Base-by-base conservation (phyloP, 2,329 filamentous ascomycete species). In the Cryphonectria radicalis region DNA sequence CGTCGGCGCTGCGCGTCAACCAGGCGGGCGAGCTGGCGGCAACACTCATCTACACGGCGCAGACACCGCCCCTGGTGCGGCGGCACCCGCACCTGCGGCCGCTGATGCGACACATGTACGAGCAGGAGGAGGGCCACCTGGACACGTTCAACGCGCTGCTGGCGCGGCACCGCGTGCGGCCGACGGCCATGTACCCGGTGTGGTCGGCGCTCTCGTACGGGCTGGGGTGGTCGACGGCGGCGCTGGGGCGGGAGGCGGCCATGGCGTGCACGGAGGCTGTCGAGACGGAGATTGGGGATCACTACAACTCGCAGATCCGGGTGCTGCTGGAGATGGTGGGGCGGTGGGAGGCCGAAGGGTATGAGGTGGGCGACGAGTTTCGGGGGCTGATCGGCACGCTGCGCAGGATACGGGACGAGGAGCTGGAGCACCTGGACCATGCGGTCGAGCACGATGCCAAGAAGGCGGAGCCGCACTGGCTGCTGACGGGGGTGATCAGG, bases 251-350 rank as follows among this genome's bases (percentile, higher is more conserved):
- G 65, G 94, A 98, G 82, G 95, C 95, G 1, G 95, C 96, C 50
- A 99, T 99, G 96, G 96, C 96, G 17, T 99, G 96, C 80, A 98
- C 96, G 0, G 96, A 99, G 82, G 96, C 96, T 0, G 95, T 99
- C 1, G 96, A 99, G 86, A 99, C 95, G 8, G 96, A 98, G 84
- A 99, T 99, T 74, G 96, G 96, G 2, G 90, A 90, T 40, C 96
- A 99, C 82, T 99, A 99, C 81, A 98, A 98, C 79, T 90, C 90
- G 74, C 96, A 99, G 83, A 94, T 99, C 59, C 86, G 93, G 37
- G 88, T 89, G 68, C 83, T 99, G 76, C 81, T 98, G 55, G 91
- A 92, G 73, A 98, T 97, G 91, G 88, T 93, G 70, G 85, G 88
- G 10, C 88, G 91, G 74, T 93, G 94, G 85, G 89, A 95, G 81